phyloP scores from a whole-genome alignment of 495 filamentous ascomycete genomes.

The Aspergillus panamensis region DNA sequence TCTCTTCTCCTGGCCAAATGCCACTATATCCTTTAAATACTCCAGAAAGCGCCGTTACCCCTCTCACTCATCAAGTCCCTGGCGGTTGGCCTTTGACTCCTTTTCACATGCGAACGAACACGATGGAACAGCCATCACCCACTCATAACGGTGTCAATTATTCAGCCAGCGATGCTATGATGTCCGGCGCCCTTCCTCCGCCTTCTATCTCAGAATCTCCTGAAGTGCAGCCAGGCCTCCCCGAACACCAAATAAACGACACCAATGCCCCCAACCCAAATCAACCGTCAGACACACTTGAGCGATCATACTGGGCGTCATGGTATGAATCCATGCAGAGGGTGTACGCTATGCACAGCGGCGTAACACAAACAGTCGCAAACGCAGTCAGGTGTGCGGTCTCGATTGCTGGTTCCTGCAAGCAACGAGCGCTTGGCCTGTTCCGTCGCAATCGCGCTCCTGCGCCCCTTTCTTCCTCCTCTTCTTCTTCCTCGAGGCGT shows the following conservation, averaged over 20 bases:
- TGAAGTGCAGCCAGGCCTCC: not conserved
- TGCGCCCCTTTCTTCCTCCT: not conserved
- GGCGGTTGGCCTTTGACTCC: not conserved
- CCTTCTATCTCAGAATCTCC: not conserved
- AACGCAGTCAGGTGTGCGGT: constrained; percentile 12
- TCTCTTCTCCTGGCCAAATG: not conserved
- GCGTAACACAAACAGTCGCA: constrained; percentile 8
- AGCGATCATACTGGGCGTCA: constrained; percentile 2
- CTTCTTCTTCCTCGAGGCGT: not conserved
- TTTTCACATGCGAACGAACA: not conserved
- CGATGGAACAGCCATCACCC: not conserved
- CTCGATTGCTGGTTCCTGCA: constrained; percentile 5
- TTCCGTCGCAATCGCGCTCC: not conserved
- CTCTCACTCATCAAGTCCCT: not conserved
- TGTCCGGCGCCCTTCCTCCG: constrained; percentile 12
- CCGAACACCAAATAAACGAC: not conserved
- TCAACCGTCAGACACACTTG: not conserved
- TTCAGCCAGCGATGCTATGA: not conserved
- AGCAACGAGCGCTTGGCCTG: constrained; percentile 7
- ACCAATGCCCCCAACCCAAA: not conserved
- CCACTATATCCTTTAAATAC: not conserved
- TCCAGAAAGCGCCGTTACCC: not conserved
- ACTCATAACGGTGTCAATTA: not conserved
- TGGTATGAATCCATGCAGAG: constrained; percentile 4
- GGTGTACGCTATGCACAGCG: constrained; percentile 1